Base-by-base conservation (phyloP, 306 rosid species). In the Castanospermum australe region DNA sequence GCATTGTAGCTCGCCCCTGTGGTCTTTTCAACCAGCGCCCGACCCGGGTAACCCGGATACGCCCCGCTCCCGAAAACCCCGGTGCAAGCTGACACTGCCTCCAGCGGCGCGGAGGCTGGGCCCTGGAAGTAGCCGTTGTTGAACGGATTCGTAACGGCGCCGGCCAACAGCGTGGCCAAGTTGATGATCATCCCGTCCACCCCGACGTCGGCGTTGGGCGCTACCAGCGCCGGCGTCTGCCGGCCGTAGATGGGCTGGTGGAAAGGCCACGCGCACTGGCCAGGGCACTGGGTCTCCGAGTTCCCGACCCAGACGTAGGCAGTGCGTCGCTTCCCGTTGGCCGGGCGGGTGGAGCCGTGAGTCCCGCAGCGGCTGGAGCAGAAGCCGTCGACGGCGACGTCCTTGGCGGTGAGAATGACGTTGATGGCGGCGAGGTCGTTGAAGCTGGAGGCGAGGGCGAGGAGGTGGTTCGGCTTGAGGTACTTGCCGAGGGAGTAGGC, bases 231-330 rank as follows among this genome's bases (percentile, higher is more conserved):
- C 28, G 91, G 91, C 0, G 95, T 83, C 51, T 91, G 98, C 0
- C 97, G 98, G 57, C 98, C 98, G 84, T 87, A 93, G 6, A 90
- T 78, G 44, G 98, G 98, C 82, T 83, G 89, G 79, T 93, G 95
- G 24, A 93, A 93, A 0, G 98, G 98, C 97, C 97, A 93, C 0
- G 98, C 94, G 62, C 98, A 93, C 33, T 83, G 88, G 1, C 98
- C 97, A 0, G 98, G 97, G 48, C 98, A 93, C 85, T 93, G 98
- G n/a, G 64, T 1, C 89, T 88, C 97, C 4, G 97, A 88, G 83
- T 93, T 93, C 2, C 98, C 97, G 0, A 93, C 97, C 98, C 98
- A 93, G 0, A 90, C 42, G 6, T 84, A 93, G 0, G 98, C 93
- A 0, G 36, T 28, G 2, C 91, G 79, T 2, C 80, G 20, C 24